Evolutionary conservation across 805 yeast species (phyloP).

Genomic region (Candida andamanensis): DNA sequence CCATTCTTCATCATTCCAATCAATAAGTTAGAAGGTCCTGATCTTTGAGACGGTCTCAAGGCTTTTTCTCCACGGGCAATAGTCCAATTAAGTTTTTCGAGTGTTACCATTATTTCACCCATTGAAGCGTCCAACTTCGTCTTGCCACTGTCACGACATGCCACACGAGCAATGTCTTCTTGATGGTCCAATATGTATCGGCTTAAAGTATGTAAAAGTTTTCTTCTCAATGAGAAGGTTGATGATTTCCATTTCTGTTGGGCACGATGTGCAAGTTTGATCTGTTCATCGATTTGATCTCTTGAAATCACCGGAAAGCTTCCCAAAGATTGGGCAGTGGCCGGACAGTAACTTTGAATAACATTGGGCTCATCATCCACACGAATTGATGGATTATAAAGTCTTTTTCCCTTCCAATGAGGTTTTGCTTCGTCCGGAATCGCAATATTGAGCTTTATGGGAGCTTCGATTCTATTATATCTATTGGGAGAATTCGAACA

Average conservation of each 20-base stretch:
- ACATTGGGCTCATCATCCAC: conserved; percentile 57
- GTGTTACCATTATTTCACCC: conserved; percentile 94
- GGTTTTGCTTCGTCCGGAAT: conserved; percentile 76
- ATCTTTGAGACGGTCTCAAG: conserved; percentile 65
- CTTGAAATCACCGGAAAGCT: conserved; percentile 57
- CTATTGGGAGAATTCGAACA: conserved; percentile 34
- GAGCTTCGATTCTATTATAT: conserved; percentile 39
- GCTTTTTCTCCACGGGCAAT: conserved; percentile 74
- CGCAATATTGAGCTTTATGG: conserved; percentile 46
- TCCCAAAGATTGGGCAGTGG: conserved; percentile 88
- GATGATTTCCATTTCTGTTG: conserved; percentile 50
- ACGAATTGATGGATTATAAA: conserved; percentile 53
- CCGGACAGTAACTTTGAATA: conserved; percentile 90
- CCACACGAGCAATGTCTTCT: conserved; percentile 80
- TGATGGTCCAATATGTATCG: conserved; percentile 76
- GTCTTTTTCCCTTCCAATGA: conserved; percentile 87
- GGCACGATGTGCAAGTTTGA: conserved; percentile 49
- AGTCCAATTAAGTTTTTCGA: conserved; percentile 91
- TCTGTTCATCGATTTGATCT: conserved; percentile 65
- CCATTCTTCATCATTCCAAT: conserved; percentile 85
- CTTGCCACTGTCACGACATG: conserved; percentile 95
- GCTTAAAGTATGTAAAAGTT: conserved; percentile 64
- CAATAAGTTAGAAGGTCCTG: conserved; percentile 82
- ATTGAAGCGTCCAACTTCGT: conserved; percentile 92
- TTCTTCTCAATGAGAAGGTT: conserved; percentile 59